A percentile compares a stretch with the other conserved stretches of the same genome.
Evolutionary conservation across 495 filamentous ascomycete species (phyloP).

Genomic region (Aspergillus campestris): DNA sequence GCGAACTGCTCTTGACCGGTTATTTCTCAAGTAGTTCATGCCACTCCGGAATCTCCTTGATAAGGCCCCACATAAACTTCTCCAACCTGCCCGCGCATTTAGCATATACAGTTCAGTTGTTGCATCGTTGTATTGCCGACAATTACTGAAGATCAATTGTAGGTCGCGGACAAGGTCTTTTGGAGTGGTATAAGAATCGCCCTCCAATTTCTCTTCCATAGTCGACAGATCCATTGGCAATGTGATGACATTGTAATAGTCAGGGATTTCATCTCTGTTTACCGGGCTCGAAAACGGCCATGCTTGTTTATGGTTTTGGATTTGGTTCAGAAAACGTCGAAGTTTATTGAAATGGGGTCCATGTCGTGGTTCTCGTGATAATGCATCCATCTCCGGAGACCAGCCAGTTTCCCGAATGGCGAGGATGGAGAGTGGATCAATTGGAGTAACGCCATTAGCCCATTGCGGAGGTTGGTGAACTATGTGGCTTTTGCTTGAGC

Average conservation of each 20-base stretch:
- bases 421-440: conserved; percentile 75
- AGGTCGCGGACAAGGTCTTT: conserved; percentile 93
- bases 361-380: conserved; percentile 89
- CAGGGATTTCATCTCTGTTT: conserved; percentile 87
- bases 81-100: conserved; percentile 94
- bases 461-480: conserved; percentile 77
- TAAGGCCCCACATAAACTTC: conserved; percentile 92
- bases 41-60: conserved; percentile 45
- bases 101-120: conserved; percentile 84
- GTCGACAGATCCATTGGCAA: conserved; percentile 95
- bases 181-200: conserved; percentile 80
- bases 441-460: conserved; percentile 56
- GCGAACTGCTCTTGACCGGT: not conserved
- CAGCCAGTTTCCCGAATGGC: conserved; percentile 86
- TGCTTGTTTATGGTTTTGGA: conserved; percentile 83
- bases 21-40: not conserved
- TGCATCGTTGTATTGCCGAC: conserved; percentile 92
- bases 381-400: conserved; percentile 94
- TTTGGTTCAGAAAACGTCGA: conserved; percentile 83
- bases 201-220: conserved; percentile 93
- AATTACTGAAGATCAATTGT: conserved; percentile 88
- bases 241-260: conserved; percentile 97
- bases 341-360: conserved; percentile 94
- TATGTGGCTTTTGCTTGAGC: conserved; percentile 80
- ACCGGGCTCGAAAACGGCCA: conserved; percentile 96